Evolutionary conservation across 2,329 filamentous ascomycete species (phyloP).

Genomic region (Venturia asperata): DNA sequence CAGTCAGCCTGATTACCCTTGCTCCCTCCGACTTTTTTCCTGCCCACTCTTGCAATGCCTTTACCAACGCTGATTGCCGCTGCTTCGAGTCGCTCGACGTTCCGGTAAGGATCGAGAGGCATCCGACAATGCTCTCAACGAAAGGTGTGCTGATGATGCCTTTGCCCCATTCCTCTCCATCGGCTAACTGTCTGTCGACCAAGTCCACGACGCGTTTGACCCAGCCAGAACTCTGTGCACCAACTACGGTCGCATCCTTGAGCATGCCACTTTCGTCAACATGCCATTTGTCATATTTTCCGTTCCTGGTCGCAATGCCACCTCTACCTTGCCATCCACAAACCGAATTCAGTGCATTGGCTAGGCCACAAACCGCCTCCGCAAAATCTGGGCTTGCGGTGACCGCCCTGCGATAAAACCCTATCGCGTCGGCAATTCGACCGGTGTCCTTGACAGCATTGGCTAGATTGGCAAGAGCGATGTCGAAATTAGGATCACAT

Average conservation of each 20-base stretch:
- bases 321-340: constrained; percentile 91
- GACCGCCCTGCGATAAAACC: constrained; percentile 85
- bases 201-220: constrained; percentile 87
- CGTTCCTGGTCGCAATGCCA: constrained; percentile 67
- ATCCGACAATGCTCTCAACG: constrained; percentile 38
- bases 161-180: constrained; percentile 79
- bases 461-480: constrained; percentile 89
- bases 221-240: constrained; percentile 63
- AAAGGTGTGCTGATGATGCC: constrained; percentile 51
- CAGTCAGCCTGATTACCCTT: constrained; percentile 71
- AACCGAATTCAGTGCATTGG: constrained; percentile 91
- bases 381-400: constrained; percentile 90
- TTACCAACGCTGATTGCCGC: constrained; percentile 32
- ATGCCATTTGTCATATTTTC: constrained; percentile 82
- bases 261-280: constrained; percentile 80
- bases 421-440: constrained; percentile 82
- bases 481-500: constrained; percentile 93
- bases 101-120: constrained; percentile 36
- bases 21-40: constrained; percentile 82
- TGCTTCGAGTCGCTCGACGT: constrained; percentile 30
- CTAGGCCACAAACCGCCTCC: constrained; percentile 91
- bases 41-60: constrained; percentile 49
- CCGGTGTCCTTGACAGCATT: constrained; percentile 98
- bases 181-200: constrained; percentile 76
- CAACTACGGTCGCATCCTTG: constrained; percentile 58